phyloP scores from a whole-genome alignment of 2,329 filamentous ascomycete genomes.

The Claviceps sorghi region DNA sequence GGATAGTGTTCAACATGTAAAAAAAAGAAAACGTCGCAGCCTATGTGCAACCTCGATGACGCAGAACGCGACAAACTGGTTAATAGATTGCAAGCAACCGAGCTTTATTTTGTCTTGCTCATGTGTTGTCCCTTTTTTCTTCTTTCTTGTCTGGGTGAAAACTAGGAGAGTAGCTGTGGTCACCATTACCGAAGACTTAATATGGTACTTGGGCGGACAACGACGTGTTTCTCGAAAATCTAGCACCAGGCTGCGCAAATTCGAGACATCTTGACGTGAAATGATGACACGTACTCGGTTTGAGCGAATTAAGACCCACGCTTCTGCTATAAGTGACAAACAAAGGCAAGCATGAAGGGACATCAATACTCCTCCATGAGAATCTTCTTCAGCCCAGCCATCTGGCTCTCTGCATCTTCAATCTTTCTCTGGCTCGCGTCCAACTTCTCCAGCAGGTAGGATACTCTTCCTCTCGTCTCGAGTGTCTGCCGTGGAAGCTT shows the following conservation, averaged over 20 bases:
- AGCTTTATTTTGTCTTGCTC: neutral
- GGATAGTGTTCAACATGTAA: neutral
- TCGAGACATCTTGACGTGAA: too few species aligned
- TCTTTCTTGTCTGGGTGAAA: too few species aligned
- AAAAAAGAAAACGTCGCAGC: too few species aligned
- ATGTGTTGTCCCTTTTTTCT: too few species aligned
- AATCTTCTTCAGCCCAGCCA: conserved; percentile 55
- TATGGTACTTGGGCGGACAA: too few species aligned
- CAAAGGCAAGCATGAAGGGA: neutral
- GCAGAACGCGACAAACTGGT: too few species aligned
- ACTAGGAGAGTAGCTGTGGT: too few species aligned
- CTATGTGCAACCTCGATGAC: too few species aligned
- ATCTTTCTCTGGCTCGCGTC: conserved; percentile 62
- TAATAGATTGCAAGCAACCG: neutral
- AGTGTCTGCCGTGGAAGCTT: conserved; percentile 54
- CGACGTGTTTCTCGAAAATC: too few species aligned
- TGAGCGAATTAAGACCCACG: neutral
- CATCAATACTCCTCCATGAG: conserved; percentile 26
- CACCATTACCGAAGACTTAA: too few species aligned
- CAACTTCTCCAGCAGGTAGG: conserved; percentile 63
- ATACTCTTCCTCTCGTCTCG: conserved; percentile 50
- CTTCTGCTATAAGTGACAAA: neutral
- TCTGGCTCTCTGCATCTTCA: conserved; percentile 57
- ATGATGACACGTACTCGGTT: too few species aligned
- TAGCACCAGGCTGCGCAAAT: too few species aligned